Conservation (phyloP, 2,329 filamentous ascomycete genomes). For the Penicillium griseofulvum region DNA sequence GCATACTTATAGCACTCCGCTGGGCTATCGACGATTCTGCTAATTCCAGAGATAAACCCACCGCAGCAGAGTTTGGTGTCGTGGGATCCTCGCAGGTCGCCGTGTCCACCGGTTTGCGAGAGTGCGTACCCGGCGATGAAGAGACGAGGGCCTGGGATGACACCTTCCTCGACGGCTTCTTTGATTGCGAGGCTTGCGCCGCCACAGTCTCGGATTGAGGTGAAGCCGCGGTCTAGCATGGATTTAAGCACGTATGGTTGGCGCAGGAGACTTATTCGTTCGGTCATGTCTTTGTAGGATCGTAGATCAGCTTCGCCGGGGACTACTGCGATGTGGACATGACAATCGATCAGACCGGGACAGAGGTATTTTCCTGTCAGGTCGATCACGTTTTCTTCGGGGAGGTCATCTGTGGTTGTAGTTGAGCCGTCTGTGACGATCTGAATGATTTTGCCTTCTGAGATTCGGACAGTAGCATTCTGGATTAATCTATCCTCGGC, state of each 20-base stretch:
- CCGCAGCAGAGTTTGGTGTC: slow-evolving; percentile 47
- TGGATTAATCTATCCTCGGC: slow-evolving; percentile 12
- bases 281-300: slow-evolving; percentile 20
- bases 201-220: slow-evolving; percentile 57
- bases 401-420: neutral
- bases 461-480: slow-evolving; percentile 16
- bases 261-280: slow-evolving; percentile 20
- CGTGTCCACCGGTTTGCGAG: slow-evolving; percentile 59
- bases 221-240: slow-evolving; percentile 59
- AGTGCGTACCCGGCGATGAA: slow-evolving; percentile 57
- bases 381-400: slow-evolving; percentile 32
- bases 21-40: slow-evolving; percentile 54
- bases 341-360: slow-evolving; percentile 54
- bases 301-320: slow-evolving; percentile 37
- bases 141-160: slow-evolving; percentile 55
- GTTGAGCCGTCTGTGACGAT: slow-evolving; percentile 2
- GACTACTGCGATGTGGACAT: slow-evolving; percentile 50
- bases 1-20: slow-evolving; percentile 53
- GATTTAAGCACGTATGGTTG: slow-evolving; percentile 31
- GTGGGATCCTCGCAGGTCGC: slow-evolving; percentile 50
- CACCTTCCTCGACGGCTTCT: slow-evolving; percentile 55
- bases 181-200: slow-evolving; percentile 54
- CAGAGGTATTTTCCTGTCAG: slow-evolving; percentile 47
- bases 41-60: slow-evolving; percentile 38
- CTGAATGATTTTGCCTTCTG: slow-evolving; percentile 13